These are phyloP conservation scores for Setaria italica DNA, from an alignment of 202 grass and related monocot genomes.

Conservation along the genomic window DNA sequence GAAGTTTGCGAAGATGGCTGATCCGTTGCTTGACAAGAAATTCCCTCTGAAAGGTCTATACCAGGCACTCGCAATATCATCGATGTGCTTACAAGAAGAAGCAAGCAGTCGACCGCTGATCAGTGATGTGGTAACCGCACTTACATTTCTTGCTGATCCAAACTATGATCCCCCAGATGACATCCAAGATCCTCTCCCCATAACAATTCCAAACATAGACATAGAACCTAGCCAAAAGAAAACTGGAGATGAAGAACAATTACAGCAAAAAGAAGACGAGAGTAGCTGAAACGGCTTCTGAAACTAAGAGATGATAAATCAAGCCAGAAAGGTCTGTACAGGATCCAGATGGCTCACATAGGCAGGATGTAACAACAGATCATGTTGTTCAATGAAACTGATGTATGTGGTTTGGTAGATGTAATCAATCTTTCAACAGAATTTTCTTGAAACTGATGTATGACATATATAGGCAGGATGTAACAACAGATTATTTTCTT, in stretches of 20 bases:
- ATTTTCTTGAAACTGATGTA: background rate
- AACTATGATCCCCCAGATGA: constrained; percentile 68
- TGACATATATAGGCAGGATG: constrained; percentile 35
- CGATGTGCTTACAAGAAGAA: constrained; percentile 94
- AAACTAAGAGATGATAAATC: constrained; percentile 28
- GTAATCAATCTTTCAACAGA: constrained; percentile 1
- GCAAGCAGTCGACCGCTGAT: constrained; percentile 70
- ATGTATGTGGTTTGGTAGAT: constrained; percentile 38
- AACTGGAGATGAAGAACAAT: constrained; percentile 7
- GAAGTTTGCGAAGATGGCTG: constrained; percentile 72
- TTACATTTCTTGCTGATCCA: constrained; percentile 70
- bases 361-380: constrained; percentile 49
- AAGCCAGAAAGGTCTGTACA: constrained; percentile 33
- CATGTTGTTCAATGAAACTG: constrained; percentile 26
- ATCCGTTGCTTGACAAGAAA: constrained; percentile 66
- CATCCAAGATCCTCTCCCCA: constrained; percentile 50
- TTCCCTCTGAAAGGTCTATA: constrained; percentile 79
- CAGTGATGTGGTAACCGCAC: constrained; percentile 82
- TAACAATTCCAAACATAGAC: constrained; percentile 43
- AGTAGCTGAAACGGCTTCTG: constrained; percentile 32
- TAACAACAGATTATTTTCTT: constrained; percentile 35
- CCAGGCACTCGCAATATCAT: constrained; percentile 86
- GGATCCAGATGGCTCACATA: constrained; percentile 38
- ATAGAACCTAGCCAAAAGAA: constrained; percentile 22
- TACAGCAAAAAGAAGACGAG: constrained; percentile 15